These are phyloP conservation scores for Sarcomyxa edulis DNA, from an alignment of 768 basidiomycete species.

Conservation along the genomic window DNA sequence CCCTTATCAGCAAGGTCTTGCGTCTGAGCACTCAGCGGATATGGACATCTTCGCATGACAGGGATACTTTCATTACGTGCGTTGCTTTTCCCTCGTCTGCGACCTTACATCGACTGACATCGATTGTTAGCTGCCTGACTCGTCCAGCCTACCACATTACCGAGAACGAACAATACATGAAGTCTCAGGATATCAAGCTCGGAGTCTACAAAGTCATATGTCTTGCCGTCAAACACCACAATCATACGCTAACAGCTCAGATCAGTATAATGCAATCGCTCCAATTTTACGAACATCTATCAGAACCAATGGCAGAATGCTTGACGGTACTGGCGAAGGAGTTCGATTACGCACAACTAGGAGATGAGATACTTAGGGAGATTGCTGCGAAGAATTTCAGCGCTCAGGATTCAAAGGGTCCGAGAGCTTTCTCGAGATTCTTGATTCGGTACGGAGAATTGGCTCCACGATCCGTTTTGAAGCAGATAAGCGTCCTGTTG, in stretches of 20 bases:
- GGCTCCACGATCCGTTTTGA: constrained; percentile 73
- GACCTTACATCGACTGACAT: too few relatives aligned
- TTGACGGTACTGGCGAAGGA: constrained; percentile 75
- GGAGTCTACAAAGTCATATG: constrained; percentile 89
- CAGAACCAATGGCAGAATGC: constrained; percentile 92
- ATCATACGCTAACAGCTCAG: constrained; percentile 78
- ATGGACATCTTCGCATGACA: constrained; percentile 85
- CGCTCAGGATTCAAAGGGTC: constrained; percentile 82
- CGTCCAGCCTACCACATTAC: constrained; percentile 83
- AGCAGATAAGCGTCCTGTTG: constrained; percentile 83
- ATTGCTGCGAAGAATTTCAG: constrained; percentile 75
- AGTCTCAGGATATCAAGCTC: constrained; percentile 59
- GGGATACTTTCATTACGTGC: constrained; percentile 82
- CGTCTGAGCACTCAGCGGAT: constrained; percentile 65
- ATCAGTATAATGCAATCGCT: constrained; percentile 88
- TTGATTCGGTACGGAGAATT: constrained; percentile 76
- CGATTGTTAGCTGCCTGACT: constrained; percentile 67
- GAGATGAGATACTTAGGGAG: constrained; percentile 88
- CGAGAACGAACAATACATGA: constrained; percentile 88
- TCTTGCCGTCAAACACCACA: constrained; percentile 86
- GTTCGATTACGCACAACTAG: constrained; percentile 84
- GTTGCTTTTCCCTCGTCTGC: constrained; percentile 19
- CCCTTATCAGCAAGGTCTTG: constrained; percentile 68
- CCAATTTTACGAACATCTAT: constrained; percentile 91
- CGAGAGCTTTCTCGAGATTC: constrained; percentile 81